Base-by-base conservation (phyloP, 1,284 basidiomycete species). In the Rhodotorula sp. region DNA sequence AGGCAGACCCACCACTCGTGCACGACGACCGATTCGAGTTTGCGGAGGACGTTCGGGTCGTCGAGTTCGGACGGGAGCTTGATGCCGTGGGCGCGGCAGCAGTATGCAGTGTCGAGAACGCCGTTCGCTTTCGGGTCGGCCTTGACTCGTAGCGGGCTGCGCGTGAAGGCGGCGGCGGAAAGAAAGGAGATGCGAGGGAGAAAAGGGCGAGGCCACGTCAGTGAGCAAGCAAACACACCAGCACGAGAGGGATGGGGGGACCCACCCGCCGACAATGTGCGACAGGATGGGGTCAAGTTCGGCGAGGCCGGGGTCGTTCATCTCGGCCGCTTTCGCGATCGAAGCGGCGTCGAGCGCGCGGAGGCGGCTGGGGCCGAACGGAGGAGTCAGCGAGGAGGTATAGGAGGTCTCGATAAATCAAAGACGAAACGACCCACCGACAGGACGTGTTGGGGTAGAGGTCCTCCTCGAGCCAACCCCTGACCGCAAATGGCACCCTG, bases 101-200 rank as follows among this genome's bases (percentile, higher is more conserved):
- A 73, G 44, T 70, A 65, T 1, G 75, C 53, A 6, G 77, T 76
- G 69, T 78, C 77, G 60, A 76, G 66, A 6, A 78, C 60, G 22
- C 76, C 76, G 60, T 68, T 75, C 15, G 77, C 77, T 3, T 70
- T 66, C 18, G 77, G 77, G 18, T 63, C 59, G 10, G 70, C 67
- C 54, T 77, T 70, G 59, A 78, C 71, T 33, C 77, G 70, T 6
- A 78, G 45, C 15, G 72, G 69, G 8, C 72, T 74, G 62, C 45
- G 33, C 26, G 45, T 14, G n/a, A n/a, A n/a, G n/a, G n/a, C n/a
- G n/a, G n/a, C n/a, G n/a, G n/a, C n/a, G n/a, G n/a, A n/a, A n/a
- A n/a, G n/a, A n/a, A n/a, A n/a, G n/a, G n/a, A n/a, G n/a, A n/a
- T n/a, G n/a, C n/a, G n/a, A n/a, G n/a, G n/a, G n/a, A n/a, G n/a